These are phyloP conservation scores for Exsudoporus frostii DNA, from an alignment of 768 basidiomycete genomes.

Conservation along the genomic window DNA sequence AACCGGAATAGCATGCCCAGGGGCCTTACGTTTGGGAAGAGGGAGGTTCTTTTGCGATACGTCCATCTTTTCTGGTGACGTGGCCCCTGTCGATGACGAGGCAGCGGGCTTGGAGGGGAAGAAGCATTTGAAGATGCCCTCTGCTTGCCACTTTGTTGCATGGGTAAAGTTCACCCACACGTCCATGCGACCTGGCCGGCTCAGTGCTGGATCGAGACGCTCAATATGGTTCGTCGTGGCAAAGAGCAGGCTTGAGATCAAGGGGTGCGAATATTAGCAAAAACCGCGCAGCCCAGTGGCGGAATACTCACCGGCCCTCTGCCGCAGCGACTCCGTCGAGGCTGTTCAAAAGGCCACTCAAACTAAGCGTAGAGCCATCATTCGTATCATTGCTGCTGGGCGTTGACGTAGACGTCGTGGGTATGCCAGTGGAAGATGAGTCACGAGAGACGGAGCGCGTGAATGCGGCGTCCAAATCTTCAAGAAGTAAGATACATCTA, in stretches of 20 bases:
- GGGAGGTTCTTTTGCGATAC: slow-evolving; percentile 66
- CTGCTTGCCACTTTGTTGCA: slow-evolving; percentile 90
- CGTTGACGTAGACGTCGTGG: slow-evolving; percentile 46
- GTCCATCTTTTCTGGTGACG: slow-evolving; percentile 34
- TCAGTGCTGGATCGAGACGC: slow-evolving; percentile 84
- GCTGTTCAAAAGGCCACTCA: slow-evolving; percentile 83
- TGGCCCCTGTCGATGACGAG: slow-evolving; percentile 8
- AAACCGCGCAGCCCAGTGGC: slow-evolving; percentile 5
- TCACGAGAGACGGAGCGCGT: slow-evolving; percentile 86
- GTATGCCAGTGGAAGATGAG: slow-evolving; percentile 70
- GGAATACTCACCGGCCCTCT: slow-evolving; percentile 68
- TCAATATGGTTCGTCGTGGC: slow-evolving; percentile 95
- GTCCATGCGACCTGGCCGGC: slow-evolving; percentile 87
- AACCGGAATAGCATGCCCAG: slow-evolving; percentile 59
- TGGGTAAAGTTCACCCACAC: slow-evolving; percentile 91
- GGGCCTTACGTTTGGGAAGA: slow-evolving; percentile 59
- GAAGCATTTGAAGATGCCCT: slow-evolving; percentile 92
- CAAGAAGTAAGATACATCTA: slow-evolving; percentile 89
- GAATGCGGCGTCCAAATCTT: slow-evolving; percentile 92
- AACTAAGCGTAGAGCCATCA: slow-evolving; percentile 79
- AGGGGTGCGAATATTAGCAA: slow-evolving; percentile 19
- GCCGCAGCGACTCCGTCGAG: slow-evolving; percentile 84
- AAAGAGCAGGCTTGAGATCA: slow-evolving; percentile 63
- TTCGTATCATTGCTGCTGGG: slow-evolving; percentile 45
- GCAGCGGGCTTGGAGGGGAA: slow-evolving; percentile 60